Percentiles rank a stretch among this genome's conserved stretches.
Conservation (phyloP, 345 rosid genomes). For the Punica granatum region DNA sequence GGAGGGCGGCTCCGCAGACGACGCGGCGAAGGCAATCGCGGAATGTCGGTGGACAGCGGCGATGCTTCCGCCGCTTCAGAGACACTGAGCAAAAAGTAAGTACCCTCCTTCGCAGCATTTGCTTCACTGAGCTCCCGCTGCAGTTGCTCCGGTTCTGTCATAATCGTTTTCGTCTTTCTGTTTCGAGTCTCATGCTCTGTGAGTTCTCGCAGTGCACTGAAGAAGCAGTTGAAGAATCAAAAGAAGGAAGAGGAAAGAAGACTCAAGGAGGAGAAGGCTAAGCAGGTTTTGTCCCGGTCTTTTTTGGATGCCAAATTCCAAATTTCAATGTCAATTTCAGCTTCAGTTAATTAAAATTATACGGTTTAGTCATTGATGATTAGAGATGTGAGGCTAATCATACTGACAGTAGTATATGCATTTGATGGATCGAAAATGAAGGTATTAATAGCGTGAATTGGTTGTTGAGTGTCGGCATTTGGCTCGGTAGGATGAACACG, state of each 20-base stretch:
- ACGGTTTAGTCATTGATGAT: no score
- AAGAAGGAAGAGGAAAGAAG: constrained; percentile 76
- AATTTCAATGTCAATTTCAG: not conserved
- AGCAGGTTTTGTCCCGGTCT: constrained; percentile 14
- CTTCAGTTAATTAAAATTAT: not conserved
- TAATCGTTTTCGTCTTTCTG: not conserved
- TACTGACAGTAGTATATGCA: not conserved
- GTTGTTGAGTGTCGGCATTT: not conserved
- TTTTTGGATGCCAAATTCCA: not conserved
- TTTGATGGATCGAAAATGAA: not conserved
- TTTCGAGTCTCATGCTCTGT: not conserved
- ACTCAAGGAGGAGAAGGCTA: constrained; percentile 61
- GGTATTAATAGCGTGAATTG: not conserved
- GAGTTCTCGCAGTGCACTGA: constrained; percentile 51
- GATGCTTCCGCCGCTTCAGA: constrained; percentile 18
- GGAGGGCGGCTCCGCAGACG: constrained; percentile 30
- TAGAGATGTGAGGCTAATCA: not conserved
- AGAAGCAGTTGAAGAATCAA: constrained; percentile 66
- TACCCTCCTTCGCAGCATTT: not conserved
- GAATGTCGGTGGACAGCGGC: constrained; percentile 22
- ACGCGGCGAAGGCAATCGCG: constrained; percentile 31
- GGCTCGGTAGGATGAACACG: not conserved
- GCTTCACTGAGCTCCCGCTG: no score
- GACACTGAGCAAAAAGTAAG: constrained; percentile 72
- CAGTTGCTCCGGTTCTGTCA: no score